phyloP scores from a whole-genome alignment of 345 rosid genomes.

The Hibiscus mutabilis region DNA sequence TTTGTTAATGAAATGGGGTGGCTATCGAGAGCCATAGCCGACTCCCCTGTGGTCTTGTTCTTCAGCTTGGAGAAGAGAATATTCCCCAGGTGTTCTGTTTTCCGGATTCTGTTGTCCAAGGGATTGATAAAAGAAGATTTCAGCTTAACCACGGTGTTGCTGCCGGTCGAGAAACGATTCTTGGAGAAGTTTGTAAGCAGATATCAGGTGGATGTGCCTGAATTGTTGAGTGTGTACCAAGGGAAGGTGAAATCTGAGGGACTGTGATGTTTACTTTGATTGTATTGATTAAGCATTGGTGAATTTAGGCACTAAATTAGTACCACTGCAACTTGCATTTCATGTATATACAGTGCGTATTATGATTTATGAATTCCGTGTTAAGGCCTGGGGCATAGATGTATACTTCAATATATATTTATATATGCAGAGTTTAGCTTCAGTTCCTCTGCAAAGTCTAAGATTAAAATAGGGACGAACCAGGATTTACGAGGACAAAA shows the following conservation, averaged over 20 bases:
- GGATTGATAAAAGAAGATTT: conserved; percentile 38
- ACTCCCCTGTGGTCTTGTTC: conserved; percentile 30
- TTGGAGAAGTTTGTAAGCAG: conserved; percentile 37
- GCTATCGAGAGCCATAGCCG: conserved; percentile 27
- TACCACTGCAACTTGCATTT: not conserved
- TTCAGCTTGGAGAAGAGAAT: conserved; percentile 51
- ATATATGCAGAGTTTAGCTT: not conserved
- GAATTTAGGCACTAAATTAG: not conserved
- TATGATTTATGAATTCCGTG: too few species aligned
- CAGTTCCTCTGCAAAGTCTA: not conserved
- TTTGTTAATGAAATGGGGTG: conserved; percentile 39
- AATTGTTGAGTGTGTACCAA: conserved; percentile 31
- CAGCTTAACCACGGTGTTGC: conserved; percentile 33
- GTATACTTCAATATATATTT: not conserved
- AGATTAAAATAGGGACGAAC: too few species aligned
- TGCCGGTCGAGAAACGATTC: conserved; percentile 31
- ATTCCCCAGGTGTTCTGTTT: conserved; percentile 40
- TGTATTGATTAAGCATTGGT: not conserved
- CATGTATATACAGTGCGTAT: not conserved
- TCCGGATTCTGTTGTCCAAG: conserved; percentile 29
- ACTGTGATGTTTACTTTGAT: not conserved
- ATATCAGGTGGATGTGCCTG: conserved; percentile 33
- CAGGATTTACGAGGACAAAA: too few species aligned
- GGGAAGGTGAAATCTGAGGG: too few species aligned
- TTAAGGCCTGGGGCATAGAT: too few species aligned